Conservation (phyloP, 768 basidiomycete genomes). For the Naganishia onofrii region DNA sequence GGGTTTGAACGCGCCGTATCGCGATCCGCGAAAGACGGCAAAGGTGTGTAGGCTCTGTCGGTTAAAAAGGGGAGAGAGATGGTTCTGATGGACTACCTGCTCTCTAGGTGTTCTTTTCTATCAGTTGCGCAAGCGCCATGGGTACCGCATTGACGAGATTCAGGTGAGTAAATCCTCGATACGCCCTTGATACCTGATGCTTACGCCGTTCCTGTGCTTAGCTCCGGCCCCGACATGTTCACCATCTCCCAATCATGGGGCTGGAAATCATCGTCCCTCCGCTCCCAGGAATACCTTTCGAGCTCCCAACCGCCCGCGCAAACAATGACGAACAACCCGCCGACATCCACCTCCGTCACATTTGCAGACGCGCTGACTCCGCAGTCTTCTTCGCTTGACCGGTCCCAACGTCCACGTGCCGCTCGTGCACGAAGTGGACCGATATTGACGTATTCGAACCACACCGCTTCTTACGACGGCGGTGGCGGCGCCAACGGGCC, state of each 20-base stretch:
- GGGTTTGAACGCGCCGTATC: constrained; percentile 31
- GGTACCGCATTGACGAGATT: constrained; percentile 72
- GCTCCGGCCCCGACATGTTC: constrained; percentile 78
- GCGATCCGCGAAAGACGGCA: constrained; percentile 40
- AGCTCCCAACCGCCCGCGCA: background rate
- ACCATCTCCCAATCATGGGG: constrained; percentile 87
- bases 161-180: background rate
- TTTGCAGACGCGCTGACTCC: constrained; percentile 10
- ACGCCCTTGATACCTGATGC: constrained; percentile 46
- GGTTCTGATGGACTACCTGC: constrained; percentile 47
- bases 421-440: constrained; percentile 3
- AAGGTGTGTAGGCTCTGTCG: constrained; percentile 38
- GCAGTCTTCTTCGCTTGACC: background rate
- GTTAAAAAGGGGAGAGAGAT: constrained; percentile 26
- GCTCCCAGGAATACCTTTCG: constrained; percentile 57
- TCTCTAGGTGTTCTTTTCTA: constrained; percentile 71
- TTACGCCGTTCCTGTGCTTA: background rate
- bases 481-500: background rate
- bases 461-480: background rate
- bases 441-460: background rate
- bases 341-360: background rate
- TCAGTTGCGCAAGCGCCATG: constrained; percentile 74
- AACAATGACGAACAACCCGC: background rate
- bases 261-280: constrained; percentile 70
- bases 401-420: background rate